Conservation (phyloP, 306 rosid genomes). For the Phaseolus lunatus region DNA sequence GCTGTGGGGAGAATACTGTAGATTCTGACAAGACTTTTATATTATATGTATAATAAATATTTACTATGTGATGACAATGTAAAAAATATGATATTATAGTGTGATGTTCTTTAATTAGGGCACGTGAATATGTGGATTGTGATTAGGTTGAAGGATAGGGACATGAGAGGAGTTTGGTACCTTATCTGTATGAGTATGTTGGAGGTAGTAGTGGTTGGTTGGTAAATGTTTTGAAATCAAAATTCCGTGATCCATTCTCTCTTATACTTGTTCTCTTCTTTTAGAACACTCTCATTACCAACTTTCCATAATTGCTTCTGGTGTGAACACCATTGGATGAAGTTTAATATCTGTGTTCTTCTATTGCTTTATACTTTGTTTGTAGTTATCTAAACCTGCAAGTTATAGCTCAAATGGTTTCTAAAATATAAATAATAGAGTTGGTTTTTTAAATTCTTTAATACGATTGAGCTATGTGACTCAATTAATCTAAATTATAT, state of each 20-base stretch:
- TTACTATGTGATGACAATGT: too few relatives aligned
- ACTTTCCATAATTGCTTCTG: conserved; percentile 11
- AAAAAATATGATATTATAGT: too few relatives aligned
- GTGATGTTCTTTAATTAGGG: too few relatives aligned
- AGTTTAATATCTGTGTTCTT: neutral
- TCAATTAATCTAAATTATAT: too few relatives aligned
- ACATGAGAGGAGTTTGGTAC: conserved; percentile 9
- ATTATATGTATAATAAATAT: too few relatives aligned
- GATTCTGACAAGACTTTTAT: neutral
- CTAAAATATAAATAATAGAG: too few relatives aligned
- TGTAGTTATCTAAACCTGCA: neutral
- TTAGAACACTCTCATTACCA: neutral
- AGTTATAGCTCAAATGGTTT: too few relatives aligned
- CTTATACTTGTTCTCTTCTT: neutral
- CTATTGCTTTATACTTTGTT: neutral
- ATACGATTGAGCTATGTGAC: too few relatives aligned
- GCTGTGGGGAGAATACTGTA: neutral
- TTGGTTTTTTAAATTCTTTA: too few relatives aligned
- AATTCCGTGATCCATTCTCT: too few relatives aligned
- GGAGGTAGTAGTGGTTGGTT: conserved; percentile 8
- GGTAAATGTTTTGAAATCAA: neutral
- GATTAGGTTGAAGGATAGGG: neutral
- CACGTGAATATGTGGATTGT: neutral
- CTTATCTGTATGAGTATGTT: conserved; percentile 37
- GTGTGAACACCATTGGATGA: neutral